phyloP scores from a whole-genome alignment of 169 alveolate species.

The Babesia bigemina region DNA sequence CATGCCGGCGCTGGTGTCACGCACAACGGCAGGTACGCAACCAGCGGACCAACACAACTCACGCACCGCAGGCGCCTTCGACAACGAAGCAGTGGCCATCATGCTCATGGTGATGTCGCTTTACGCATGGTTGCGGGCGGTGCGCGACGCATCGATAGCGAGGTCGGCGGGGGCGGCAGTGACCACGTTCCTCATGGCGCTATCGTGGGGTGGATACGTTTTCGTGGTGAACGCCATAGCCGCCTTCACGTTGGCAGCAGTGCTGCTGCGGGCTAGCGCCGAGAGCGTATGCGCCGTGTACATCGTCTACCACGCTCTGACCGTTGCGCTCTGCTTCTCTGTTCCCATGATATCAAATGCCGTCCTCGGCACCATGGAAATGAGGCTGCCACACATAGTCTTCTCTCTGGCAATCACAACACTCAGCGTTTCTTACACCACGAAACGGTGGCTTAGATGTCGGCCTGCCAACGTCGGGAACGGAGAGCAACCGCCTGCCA shows the following conservation, averaged over 20 bases:
- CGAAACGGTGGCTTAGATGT: too few species aligned
- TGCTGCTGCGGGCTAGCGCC: conserved; percentile 87
- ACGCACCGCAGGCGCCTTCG: conserved; percentile 95
- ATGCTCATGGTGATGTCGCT: conserved; percentile 93
- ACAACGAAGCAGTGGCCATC: conserved; percentile 98
- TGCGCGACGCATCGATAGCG: conserved; percentile 89
- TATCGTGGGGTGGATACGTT: conserved; percentile 99
- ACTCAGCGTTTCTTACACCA: conserved; percentile 3
- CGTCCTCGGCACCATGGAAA: conserved; percentile 92
- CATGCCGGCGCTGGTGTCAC: conserved; percentile 95
- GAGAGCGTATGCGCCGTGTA: conserved; percentile 88
- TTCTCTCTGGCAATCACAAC: conserved; percentile 80
- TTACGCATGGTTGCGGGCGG: conserved; percentile 91
- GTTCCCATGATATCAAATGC: conserved; percentile 93
- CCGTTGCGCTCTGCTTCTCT: conserved; percentile 92
- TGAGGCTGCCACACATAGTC: conserved; percentile 94
- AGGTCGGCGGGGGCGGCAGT: conserved; percentile 75
- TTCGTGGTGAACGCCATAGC: conserved; percentile 95
- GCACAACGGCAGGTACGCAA: conserved; percentile 83
- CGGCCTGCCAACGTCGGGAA: neutral
- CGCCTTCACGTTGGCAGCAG: conserved; percentile 87
- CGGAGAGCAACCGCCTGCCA: neutral
- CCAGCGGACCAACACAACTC: neutral
- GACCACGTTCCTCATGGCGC: conserved; percentile 90
- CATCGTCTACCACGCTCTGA: conserved; percentile 90